These are phyloP conservation scores for Paracorniculantispora psalliotae DNA, from an alignment of 2,329 filamentous ascomycete genomes.

Conservation along the genomic window DNA sequence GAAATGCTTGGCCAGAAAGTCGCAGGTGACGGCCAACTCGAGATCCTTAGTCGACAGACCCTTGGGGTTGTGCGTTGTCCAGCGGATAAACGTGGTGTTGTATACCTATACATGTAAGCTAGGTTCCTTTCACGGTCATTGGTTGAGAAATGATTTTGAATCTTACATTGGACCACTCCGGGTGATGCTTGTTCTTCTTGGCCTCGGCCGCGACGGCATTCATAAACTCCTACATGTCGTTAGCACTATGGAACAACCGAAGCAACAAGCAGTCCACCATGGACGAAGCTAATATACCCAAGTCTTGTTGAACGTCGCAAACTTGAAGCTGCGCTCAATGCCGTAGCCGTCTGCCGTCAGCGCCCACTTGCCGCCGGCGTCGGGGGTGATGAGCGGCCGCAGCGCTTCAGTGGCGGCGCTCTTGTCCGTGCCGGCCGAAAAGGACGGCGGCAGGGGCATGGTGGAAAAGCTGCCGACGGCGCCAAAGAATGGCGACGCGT, in stretches of 20 bases:
- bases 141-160: no score
- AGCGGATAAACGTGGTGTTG: conserved; percentile 64
- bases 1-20: conserved; percentile 51
- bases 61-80: conserved; percentile 65
- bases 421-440: conserved; percentile 43
- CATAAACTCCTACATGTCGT: conserved; percentile 60
- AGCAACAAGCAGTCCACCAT: background rate
- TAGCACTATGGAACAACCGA: no score
- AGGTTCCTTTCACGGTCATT: no score
- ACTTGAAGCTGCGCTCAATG: conserved; percentile 56
- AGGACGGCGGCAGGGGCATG: conserved; percentile 30
- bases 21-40: conserved; percentile 57
- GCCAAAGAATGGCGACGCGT: conserved; percentile 6
- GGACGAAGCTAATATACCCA: conserved; percentile 45
- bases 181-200: conserved; percentile 65
- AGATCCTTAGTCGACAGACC: conserved; percentile 63
- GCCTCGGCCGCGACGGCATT: conserved; percentile 64
- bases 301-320: conserved; percentile 61
- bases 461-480: conserved; percentile 14
- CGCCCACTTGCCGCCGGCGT: conserved; percentile 41
- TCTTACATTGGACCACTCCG: conserved; percentile 68
- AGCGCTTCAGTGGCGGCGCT: conserved; percentile 30
- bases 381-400: conserved; percentile 36
- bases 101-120: conserved; percentile 48
- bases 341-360: conserved; percentile 47